phyloP scores from a whole-genome alignment of 2,329 filamentous ascomycete genomes.

The Stachybotrys elegans region DNA sequence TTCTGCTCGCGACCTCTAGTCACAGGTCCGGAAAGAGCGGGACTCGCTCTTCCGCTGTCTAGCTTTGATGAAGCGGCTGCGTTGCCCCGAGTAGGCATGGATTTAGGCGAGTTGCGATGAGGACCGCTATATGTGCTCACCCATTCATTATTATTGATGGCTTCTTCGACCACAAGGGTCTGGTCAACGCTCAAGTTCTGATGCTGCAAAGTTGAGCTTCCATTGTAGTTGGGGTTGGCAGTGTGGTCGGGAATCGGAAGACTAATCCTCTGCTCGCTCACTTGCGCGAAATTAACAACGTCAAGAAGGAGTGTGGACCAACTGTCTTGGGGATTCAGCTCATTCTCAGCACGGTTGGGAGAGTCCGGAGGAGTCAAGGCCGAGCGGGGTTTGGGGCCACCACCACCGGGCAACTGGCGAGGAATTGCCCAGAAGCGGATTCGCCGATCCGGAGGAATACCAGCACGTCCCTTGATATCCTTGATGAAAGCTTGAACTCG shows the following conservation, averaged over 20 bases:
- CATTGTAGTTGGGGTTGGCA: slow-evolving; percentile 71
- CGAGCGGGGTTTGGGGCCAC: slow-evolving; percentile 25
- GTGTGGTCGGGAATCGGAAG: slow-evolving; percentile 56
- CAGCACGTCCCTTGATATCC: slow-evolving; percentile 62
- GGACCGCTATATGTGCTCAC: slow-evolving; percentile 45
- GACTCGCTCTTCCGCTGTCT: slow-evolving; percentile 64
- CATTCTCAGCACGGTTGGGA: slow-evolving; percentile 21
- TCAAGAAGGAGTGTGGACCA: slow-evolving; percentile 41
- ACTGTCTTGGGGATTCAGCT: slow-evolving; percentile 19
- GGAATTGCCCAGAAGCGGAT: slow-evolving; percentile 70
- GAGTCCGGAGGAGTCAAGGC: slow-evolving; percentile 36
- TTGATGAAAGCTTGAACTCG: slow-evolving; percentile 71
- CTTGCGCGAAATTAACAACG: slow-evolving; percentile 47
- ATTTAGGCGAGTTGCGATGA: slow-evolving; percentile 27
- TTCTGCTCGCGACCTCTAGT: slow-evolving; percentile 69
- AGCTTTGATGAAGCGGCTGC: slow-evolving; percentile 21
- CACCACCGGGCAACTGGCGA: slow-evolving; percentile 33
- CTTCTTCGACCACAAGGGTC: slow-evolving; percentile 79
- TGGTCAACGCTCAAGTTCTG: slow-evolving; percentile 68
- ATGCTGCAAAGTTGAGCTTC: slow-evolving; percentile 58
- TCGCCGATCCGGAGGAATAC: slow-evolving; percentile 65
- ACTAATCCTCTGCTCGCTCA: slow-evolving; percentile 18
- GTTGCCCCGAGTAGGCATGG: slow-evolving; percentile 25
- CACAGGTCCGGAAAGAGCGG: slow-evolving; percentile 51
- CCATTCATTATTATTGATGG: slow-evolving; percentile 55